A percentile compares a stretch with the other conserved stretches of the same genome.
These are phyloP conservation scores for Perilla frutescens DNA, from an alignment of 257 asterid species.

Conservation along the genomic window DNA sequence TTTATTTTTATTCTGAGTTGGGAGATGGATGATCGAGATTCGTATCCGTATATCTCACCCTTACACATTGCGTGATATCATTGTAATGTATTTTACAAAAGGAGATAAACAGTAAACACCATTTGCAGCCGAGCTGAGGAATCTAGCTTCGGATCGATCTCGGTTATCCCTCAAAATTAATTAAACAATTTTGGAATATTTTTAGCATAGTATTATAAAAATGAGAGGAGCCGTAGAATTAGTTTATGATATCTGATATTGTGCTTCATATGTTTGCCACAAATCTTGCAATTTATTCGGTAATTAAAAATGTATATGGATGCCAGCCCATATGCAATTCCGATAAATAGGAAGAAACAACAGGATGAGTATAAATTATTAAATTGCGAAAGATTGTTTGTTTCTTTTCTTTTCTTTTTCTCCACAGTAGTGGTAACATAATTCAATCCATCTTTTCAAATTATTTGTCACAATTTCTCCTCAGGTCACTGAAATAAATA, in stretches of 20 bases:
- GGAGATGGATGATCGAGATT: no score
- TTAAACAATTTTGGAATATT: no score
- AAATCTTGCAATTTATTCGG: neutral
- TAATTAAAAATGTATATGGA: slow-evolving; percentile 14
- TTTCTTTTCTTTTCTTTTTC: slow-evolving; percentile 15
- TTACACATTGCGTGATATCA: no score
- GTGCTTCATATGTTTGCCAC: slow-evolving; percentile 10
- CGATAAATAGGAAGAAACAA: neutral
- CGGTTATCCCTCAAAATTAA: neutral
- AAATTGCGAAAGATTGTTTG: slow-evolving; percentile 17
- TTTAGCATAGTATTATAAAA: no score
- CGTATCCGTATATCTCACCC: no score
- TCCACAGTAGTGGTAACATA: neutral
- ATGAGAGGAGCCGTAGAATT: neutral
- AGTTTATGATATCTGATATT: neutral
- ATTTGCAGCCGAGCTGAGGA: neutral
- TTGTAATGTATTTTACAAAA: neutral
- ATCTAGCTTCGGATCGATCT: neutral
- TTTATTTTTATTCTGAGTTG: no score
- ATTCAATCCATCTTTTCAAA: neutral
- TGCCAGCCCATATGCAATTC: slow-evolving; percentile 29
- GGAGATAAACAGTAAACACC: no score
- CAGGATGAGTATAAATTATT: neutral
- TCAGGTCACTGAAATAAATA: neutral
- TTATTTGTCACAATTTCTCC: neutral